Evolutionary conservation across 495 filamentous ascomycete genomes (phyloP), one percentile per base, ranked within the genome.

Genomic region (Penicillium desertorum): DNA sequence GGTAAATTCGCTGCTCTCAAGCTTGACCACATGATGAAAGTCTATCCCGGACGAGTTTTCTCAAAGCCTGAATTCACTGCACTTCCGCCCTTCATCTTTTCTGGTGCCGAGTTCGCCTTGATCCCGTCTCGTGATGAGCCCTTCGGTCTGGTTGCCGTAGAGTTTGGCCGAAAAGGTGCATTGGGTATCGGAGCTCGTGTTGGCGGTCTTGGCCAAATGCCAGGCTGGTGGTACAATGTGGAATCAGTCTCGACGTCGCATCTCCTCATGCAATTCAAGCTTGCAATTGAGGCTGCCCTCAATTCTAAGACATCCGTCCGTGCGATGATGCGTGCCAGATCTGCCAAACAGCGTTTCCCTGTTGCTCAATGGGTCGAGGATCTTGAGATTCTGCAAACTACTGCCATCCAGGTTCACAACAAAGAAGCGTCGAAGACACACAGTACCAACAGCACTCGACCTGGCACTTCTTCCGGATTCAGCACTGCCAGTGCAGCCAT

Each of bases 61-160:
- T 89, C 86, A 14, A 89, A 86, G 75, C 88, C 88, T 16, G 85
- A 90, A 68, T 91, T 91, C 71, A 90, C 87, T 12, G 80, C 83
- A 4, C 80, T 91, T 2, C 88, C 87, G 7, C 86, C 88, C 0
- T 91, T 81, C 67, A 88, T 91, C 62, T 91, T 90, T 74, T 87
- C 83, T 58, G 88, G 88, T 45, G 87, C 88, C 16, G 88, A 91
- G 54, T 91, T 91, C 59, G 88, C 88, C 23, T 76, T 91, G 19
- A 91, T 91, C 55, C 88, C 88, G 5, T 89, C 86, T 32, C 83
- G 88, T 62, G 88, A 91, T 58, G 88, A 91, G 71, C 88, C 88
- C 0, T 91, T 91, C 61, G 88, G 88, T 20, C 71, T 91, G 32
- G 88, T 91, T 11, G 88, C 88, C 19, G 88, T 91, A 45, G 88